Conservation (phyloP, 2,329 filamentous ascomycete genomes). For the Hypocreales sp. region DNA sequence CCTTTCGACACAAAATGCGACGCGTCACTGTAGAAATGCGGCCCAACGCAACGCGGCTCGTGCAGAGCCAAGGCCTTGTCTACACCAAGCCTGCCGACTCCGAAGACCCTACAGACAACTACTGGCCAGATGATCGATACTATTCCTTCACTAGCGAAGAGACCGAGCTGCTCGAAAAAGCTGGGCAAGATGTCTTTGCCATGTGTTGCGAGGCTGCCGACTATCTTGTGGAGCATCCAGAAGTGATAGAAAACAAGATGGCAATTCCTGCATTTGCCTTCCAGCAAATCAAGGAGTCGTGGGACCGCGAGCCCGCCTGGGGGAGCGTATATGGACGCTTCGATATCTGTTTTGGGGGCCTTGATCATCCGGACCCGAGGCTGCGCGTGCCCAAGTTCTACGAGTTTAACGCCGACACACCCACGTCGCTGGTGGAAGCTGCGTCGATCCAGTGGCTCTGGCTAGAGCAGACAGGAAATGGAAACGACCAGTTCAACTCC, state of each 20-base stretch:
- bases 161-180: slow-evolving; percentile 1
- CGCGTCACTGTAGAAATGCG: background rate
- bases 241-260: slow-evolving; percentile 1
- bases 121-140: slow-evolving; percentile 3
- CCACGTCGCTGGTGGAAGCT: slow-evolving; percentile 2
- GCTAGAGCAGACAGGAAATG: slow-evolving; percentile 2
- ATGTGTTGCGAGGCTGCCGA: slow-evolving; percentile 4
- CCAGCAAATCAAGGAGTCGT: slow-evolving; percentile 1
- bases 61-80: slow-evolving; percentile 2
- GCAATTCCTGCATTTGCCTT: slow-evolving; percentile 1
- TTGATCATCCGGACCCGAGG: slow-evolving; percentile 1
- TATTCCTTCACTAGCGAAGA: slow-evolving; percentile 2
- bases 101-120: background rate
- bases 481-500: slow-evolving; percentile 2
- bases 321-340: slow-evolving; percentile 2
- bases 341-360: slow-evolving; percentile 2
- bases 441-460: slow-evolving; percentile 1
- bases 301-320: slow-evolving; percentile 1
- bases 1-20: slow-evolving; percentile 1
- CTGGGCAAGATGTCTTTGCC: slow-evolving; percentile 1
- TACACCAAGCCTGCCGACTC: background rate
- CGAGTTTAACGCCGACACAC: slow-evolving; percentile 4
- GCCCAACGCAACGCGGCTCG: slow-evolving; percentile 1
- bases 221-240: slow-evolving; percentile 1
- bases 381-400: slow-evolving; percentile 3